Evolutionary conservation across 495 filamentous ascomycete genomes (phyloP).

Genomic region (Friedmanniomyces endolithicus): DNA sequence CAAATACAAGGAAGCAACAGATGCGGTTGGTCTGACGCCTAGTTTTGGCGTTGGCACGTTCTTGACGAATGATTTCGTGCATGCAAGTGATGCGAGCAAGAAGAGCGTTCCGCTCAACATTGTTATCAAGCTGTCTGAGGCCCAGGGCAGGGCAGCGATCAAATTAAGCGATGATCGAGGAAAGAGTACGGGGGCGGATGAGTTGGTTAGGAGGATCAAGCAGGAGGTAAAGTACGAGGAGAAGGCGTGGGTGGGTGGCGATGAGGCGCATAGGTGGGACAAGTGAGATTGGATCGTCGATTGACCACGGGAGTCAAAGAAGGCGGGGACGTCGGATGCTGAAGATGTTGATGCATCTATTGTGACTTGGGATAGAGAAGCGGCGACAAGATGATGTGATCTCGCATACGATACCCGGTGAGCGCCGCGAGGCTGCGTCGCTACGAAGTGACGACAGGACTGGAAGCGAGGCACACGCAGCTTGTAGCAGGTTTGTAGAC

Average conservation of each 20-base stretch:
- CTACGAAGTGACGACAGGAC: too few species aligned
- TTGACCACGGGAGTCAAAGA: too few species aligned
- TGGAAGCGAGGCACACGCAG: too few species aligned
- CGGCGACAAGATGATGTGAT: neutral
- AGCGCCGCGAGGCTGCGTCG: too few species aligned
- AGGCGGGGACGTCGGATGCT: neutral
- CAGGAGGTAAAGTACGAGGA: conserved; percentile 71
- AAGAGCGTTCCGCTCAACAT: conserved; percentile 95
- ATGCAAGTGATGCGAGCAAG: conserved; percentile 39
- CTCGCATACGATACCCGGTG: neutral
- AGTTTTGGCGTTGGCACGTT: conserved; percentile 91
- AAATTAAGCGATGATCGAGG: conserved; percentile 96
- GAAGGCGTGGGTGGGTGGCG: conserved; percentile 66
- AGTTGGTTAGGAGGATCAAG: conserved; percentile 73
- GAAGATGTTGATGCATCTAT: neutral
- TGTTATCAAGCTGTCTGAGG: conserved; percentile 87
- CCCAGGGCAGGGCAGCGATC: conserved; percentile 66
- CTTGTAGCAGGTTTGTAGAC: too few species aligned
- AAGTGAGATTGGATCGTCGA: neutral
- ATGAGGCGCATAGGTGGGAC: conserved; percentile 73
- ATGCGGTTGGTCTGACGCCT: conserved; percentile 65
- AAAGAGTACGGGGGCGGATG: conserved; percentile 85
- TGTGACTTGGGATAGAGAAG: neutral
- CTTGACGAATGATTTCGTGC: conserved; percentile 77
- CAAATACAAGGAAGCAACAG: conserved; percentile 71